A percentile compares a stretch with the other conserved stretches of the same genome.
These are phyloP conservation scores for Theileria orientalis DNA, from an alignment of 169 alveolate species.

Conservation along the genomic window DNA sequence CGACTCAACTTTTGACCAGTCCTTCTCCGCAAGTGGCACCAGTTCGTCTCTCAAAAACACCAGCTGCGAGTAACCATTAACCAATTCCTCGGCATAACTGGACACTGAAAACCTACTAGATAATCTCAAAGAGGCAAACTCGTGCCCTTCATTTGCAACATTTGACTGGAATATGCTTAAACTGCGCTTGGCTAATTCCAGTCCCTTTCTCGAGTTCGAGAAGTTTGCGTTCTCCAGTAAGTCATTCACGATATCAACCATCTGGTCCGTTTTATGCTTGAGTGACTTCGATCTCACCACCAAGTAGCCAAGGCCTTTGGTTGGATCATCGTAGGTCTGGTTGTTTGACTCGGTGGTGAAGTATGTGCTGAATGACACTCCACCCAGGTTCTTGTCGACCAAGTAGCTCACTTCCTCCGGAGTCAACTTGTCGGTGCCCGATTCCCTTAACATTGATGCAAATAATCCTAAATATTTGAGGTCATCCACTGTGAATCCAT, in stretches of 20 bases:
- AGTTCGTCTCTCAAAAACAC: constrained; percentile 47
- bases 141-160: constrained; percentile 57
- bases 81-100: constrained; percentile 63
- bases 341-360: constrained; percentile 61
- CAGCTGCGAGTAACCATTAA: constrained; percentile 68
- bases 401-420: constrained; percentile 70
- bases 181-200: constrained; percentile 68
- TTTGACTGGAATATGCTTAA: constrained; percentile 60
- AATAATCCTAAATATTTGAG: constrained; percentile 63
- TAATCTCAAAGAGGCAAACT: constrained; percentile 53
- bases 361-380: constrained; percentile 49
- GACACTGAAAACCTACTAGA: constrained; percentile 61
- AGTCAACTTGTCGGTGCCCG: constrained; percentile 65
- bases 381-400: constrained; percentile 68
- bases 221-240: constrained; percentile 65
- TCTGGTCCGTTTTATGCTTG: constrained; percentile 61
- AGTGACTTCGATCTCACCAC: constrained; percentile 67
- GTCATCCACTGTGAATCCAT: constrained; percentile 69
- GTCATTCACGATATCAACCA: constrained; percentile 66
- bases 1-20: constrained; percentile 46
- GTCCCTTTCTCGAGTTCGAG: constrained; percentile 65
- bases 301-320: constrained; percentile 67
- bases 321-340: constrained; percentile 46
- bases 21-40: constrained; percentile 67
- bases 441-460: constrained; percentile 65